Evolutionary conservation across 768 basidiomycete species (phyloP).

Genomic region (Pulveroboletus sp.): DNA sequence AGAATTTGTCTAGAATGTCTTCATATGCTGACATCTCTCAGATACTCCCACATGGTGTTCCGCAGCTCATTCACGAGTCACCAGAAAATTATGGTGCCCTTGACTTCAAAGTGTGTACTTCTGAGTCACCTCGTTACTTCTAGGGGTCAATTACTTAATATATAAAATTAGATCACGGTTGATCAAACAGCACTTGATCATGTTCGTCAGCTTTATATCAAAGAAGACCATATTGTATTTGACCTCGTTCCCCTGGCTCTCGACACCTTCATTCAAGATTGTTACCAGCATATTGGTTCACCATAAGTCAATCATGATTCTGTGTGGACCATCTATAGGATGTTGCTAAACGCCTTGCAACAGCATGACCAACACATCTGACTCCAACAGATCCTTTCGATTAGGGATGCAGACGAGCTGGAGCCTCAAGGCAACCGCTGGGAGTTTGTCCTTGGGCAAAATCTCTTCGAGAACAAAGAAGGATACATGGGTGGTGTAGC

Average conservation of each 20-base stretch:
- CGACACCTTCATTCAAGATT: neutral
- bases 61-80: constrained; percentile 31
- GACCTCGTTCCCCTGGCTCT: neutral
- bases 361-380: too few species aligned
- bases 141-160: too few species aligned
- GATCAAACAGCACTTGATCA: neutral
- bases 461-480: neutral
- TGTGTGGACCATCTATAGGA: too few species aligned
- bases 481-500: neutral
- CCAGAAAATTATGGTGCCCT: constrained; percentile 26
- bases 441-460: neutral
- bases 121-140: neutral
- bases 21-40: neutral
- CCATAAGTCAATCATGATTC: too few species aligned
- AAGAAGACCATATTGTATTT: neutral
- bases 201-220: neutral
- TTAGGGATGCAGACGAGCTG: too few species aligned
- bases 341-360: too few species aligned
- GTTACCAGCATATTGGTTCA: neutral
- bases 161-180: neutral
- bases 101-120: constrained; percentile 36
- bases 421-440: too few species aligned
- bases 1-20: too few species aligned
- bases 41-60: constrained; percentile 37
- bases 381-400: too few species aligned